These are phyloP conservation scores for Dactylonectria macrodidyma DNA, from an alignment of 2,329 filamentous ascomycete genomes.

Conservation along the genomic window DNA sequence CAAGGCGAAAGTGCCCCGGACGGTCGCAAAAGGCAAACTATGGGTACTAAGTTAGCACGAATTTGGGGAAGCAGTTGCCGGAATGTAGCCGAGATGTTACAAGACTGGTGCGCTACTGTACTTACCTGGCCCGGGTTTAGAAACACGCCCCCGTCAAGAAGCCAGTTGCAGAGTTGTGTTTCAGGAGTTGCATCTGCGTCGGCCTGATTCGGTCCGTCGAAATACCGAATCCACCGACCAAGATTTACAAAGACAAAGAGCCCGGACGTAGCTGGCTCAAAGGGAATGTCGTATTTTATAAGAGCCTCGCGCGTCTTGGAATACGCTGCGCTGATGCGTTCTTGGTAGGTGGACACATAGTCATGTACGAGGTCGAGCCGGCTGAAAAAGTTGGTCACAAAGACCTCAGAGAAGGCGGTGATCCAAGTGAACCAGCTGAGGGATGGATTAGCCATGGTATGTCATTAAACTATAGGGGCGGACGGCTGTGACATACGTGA, in stretches of 20 bases:
- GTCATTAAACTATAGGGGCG: neutral
- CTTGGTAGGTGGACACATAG: neutral
- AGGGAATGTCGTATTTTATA: neutral
- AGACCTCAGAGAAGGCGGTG: neutral
- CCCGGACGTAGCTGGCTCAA: neutral
- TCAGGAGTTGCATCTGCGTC: neutral
- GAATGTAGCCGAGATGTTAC: neutral
- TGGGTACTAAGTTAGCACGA: neutral
- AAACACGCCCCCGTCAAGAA: neutral
- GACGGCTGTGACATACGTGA: neutral
- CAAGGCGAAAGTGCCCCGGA: neutral
- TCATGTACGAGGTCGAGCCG: neutral
- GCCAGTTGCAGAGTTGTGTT: neutral
- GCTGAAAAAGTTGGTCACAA: neutral
- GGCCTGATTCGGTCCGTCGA: neutral
- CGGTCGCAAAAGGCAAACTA: neutral
- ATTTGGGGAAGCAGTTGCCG: too few species aligned
- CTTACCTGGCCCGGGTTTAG: conserved; percentile 4
- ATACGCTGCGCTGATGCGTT: neutral
- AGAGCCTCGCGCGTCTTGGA: neutral
- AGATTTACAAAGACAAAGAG: neutral
- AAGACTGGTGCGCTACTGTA: neutral
- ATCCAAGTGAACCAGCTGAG: conserved; percentile 3
- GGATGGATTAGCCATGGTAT: neutral
- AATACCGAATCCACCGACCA: neutral